Evolutionary conservation across 2,329 filamentous ascomycete species (phyloP).

Genomic region (Microcyclospora tardicrescens): DNA sequence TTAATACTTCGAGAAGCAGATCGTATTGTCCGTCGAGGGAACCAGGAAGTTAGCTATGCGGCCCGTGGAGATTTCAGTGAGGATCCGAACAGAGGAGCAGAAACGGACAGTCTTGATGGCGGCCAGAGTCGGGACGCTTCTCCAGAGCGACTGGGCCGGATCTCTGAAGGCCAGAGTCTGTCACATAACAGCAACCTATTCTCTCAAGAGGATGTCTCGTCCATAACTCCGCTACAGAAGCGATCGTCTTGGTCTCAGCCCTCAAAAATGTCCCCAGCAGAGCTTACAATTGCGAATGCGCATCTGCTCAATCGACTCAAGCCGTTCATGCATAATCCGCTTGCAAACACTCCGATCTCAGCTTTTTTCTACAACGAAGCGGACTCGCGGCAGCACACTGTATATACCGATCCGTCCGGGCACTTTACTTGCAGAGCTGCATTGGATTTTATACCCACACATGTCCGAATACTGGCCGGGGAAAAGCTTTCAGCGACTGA

Average conservation of each 20-base stretch:
- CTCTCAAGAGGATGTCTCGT: constrained; percentile 11
- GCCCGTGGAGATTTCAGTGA: constrained; percentile 64
- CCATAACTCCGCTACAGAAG: constrained; percentile 30
- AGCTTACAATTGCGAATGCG: constrained; percentile 67
- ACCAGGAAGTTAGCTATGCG: constrained; percentile 50
- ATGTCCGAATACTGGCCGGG: constrained; percentile 75
- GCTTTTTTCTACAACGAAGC: constrained; percentile 89
- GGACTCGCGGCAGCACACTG: constrained; percentile 69
- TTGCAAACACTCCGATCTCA: constrained; percentile 66
- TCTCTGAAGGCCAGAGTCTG: background rate
- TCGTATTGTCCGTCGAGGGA: constrained; percentile 60
- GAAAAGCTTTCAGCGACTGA: constrained; percentile 74
- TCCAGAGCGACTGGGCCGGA: constrained; percentile 1
- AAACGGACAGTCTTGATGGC: constrained; percentile 27
- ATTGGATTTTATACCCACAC: constrained; percentile 79
- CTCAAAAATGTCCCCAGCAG: constrained; percentile 57
- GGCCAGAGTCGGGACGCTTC: constrained; percentile 16
- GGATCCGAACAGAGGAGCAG: constrained; percentile 37
- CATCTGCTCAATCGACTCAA: constrained; percentile 78
- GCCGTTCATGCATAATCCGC: constrained; percentile 78
- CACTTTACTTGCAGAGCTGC: constrained; percentile 74
- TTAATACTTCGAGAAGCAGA: constrained; percentile 63
- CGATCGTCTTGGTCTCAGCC: constrained; percentile 38
- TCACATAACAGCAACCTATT: constrained; percentile 11
- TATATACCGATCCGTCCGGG: constrained; percentile 75